These are phyloP conservation scores for Striga hermonthica DNA, from an alignment of 305 asterid genomes.

Conservation along the genomic window DNA sequence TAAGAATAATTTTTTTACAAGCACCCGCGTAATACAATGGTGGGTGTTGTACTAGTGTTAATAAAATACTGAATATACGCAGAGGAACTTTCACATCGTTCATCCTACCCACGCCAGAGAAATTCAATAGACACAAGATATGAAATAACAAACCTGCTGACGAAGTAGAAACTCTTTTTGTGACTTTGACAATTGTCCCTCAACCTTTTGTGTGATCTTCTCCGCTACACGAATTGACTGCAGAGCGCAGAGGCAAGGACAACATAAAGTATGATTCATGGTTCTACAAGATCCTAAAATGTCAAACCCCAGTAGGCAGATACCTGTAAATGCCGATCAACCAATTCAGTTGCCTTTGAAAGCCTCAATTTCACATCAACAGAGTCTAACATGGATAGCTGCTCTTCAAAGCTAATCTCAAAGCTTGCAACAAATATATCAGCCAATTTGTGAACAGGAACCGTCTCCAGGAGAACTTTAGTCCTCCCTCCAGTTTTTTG, in stretches of 20 bases:
- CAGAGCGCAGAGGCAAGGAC: conserved; percentile 29
- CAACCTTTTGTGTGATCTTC: conserved; percentile 97
- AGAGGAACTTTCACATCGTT: conserved; percentile 26
- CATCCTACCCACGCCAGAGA: conserved; percentile 22
- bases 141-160: conserved; percentile 72
- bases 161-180: conserved; percentile 99
- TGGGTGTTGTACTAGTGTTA: too few relatives aligned
- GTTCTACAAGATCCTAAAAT: conserved; percentile 30
- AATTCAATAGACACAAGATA: conserved; percentile 17
- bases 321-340: conserved; percentile 94
- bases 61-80: neutral
- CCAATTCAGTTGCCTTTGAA: conserved; percentile 92
- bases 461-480: conserved; percentile 93
- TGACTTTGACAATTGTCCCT: conserved; percentile 96
- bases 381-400: conserved; percentile 88
- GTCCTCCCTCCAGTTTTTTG: conserved; percentile 96
- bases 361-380: conserved; percentile 94
- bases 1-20: too few relatives aligned
- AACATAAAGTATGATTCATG: conserved; percentile 23
- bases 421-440: conserved; percentile 98
- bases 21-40: too few relatives aligned
- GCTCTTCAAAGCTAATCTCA: conserved; percentile 98
- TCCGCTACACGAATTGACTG: conserved; percentile 99
- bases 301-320: conserved; percentile 30
- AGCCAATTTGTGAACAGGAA: conserved; percentile 96